These are phyloP conservation scores for Termitomyces sp. DNA, from an alignment of 768 basidiomycete species.

Conservation along the genomic window DNA sequence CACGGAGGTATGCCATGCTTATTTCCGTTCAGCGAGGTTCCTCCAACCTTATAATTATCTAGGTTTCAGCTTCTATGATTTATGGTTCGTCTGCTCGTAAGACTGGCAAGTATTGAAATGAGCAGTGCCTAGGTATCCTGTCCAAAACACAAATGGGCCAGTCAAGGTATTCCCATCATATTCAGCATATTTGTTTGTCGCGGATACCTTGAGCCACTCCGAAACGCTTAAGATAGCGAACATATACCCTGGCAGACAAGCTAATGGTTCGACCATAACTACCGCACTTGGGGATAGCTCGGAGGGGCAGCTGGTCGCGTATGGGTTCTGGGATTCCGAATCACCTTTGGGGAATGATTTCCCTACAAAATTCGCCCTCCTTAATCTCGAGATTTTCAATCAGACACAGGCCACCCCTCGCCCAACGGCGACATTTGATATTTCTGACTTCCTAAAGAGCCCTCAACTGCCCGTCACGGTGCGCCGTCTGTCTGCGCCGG, in stretches of 20 bases:
- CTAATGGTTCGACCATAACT: slow-evolving; percentile 48
- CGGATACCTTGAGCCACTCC: slow-evolving; percentile 42
- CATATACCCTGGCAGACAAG: slow-evolving; percentile 46
- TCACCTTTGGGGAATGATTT: slow-evolving; percentile 21
- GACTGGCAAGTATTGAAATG: neutral
- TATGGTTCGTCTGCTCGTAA: slow-evolving; percentile 30
- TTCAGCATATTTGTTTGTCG: slow-evolving; percentile 44
- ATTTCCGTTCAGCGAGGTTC: neutral
- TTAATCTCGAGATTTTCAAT: slow-evolving; percentile 50
- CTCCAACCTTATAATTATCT: neutral
- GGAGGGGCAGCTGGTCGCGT: slow-evolving; percentile 43
- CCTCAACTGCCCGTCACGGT: slow-evolving; percentile 26
- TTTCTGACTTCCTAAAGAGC: slow-evolving; percentile 33
- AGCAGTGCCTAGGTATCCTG: slow-evolving; percentile 34
- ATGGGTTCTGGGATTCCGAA: slow-evolving; percentile 43
- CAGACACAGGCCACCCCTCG: slow-evolving; percentile 36
- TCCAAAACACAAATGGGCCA: slow-evolving; percentile 42
- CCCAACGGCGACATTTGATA: slow-evolving; percentile 39
- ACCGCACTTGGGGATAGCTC: slow-evolving; percentile 43
- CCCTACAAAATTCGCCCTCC: slow-evolving; percentile 41
- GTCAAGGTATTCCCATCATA: slow-evolving; percentile 51
- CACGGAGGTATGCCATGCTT: slow-evolving; percentile 33
- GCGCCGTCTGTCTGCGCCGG: slow-evolving; percentile 40
- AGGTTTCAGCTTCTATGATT: slow-evolving; percentile 41
- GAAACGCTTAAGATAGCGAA: slow-evolving; percentile 40